Percentiles rank a stretch among this genome's conserved stretches.
These are phyloP conservation scores for Phaseolus lunatus DNA, from an alignment of 306 rosid genomes.

Conservation along the genomic window DNA sequence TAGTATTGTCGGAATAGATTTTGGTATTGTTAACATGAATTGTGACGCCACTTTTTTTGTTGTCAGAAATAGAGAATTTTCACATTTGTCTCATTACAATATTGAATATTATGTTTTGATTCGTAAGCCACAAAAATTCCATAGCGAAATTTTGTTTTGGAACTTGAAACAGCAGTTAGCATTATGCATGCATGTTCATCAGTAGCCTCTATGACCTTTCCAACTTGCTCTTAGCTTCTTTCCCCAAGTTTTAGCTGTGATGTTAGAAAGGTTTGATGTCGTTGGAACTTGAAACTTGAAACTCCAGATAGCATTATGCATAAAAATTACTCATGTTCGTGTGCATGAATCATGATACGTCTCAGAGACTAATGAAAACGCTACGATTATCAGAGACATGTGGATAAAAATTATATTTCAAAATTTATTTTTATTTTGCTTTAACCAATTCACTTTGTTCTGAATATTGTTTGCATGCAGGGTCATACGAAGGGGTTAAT, in stretches of 20 bases:
- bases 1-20: neutral
- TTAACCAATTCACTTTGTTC: neutral
- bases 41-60: neutral
- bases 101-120: neutral
- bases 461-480: slow-evolving; percentile 40
- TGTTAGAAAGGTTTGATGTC: too few relatives aligned
- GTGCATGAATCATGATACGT: neutral
- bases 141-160: neutral
- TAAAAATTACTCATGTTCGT: neutral
- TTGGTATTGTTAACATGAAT: neutral
- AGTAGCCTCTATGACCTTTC: too few relatives aligned
- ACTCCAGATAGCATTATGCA: neutral
- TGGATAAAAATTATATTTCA: neutral
- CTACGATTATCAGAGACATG: neutral
- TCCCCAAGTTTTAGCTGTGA: too few relatives aligned
- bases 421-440: neutral
- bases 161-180: neutral
- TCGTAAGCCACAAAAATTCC: neutral
- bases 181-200: neutral
- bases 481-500: neutral
- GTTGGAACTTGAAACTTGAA: neutral
- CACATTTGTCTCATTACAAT: neutral
- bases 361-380: neutral
- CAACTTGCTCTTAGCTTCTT: too few relatives aligned
- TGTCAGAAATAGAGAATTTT: neutral